These are phyloP conservation scores for Pichia sp. DNA, from an alignment of 1,139 yeast genomes.

Conservation along the genomic window DNA sequence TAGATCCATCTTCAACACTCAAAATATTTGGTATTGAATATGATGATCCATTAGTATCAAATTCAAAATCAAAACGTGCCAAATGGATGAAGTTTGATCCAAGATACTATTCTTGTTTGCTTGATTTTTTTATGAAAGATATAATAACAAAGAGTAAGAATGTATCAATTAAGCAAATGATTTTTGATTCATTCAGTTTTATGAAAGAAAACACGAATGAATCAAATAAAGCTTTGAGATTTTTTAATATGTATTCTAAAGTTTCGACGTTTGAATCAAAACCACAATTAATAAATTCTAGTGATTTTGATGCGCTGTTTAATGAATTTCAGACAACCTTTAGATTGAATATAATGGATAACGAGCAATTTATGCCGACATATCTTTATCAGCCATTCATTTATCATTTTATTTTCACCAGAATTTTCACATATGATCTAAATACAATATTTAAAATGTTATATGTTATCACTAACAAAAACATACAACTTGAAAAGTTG, in stretches of 20 bases:
- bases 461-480: slow-evolving; percentile 5
- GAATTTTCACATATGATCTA: slow-evolving; percentile 3
- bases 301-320: not conserved
- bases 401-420: slow-evolving; percentile 7
- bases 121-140: slow-evolving; percentile 5
- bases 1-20: not conserved
- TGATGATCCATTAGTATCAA: not conserved
- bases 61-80: not conserved
- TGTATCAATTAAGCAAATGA: slow-evolving; percentile 1
- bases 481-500: not conserved
- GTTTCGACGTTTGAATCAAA: slow-evolving; percentile 1
- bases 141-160: slow-evolving; percentile 5
- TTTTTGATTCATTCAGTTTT: slow-evolving; percentile 5
- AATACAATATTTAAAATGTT: slow-evolving; percentile 4
- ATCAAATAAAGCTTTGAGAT: not conserved
- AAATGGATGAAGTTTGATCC: slow-evolving; percentile 12
- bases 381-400: slow-evolving; percentile 4
- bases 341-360: not conserved
- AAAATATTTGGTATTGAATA: slow-evolving; percentile 6
- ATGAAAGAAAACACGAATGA: slow-evolving; percentile 1
- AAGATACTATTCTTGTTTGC: slow-evolving; percentile 7
- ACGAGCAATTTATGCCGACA: not conserved
- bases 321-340: not conserved
- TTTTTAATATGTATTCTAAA: slow-evolving; percentile 2
- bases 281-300: not conserved